Percentiles rank a stretch among this genome's conserved stretches.
phyloP scores from a whole-genome alignment of 2,329 filamentous ascomycete species.

The Dactylonectria estremocensis region DNA sequence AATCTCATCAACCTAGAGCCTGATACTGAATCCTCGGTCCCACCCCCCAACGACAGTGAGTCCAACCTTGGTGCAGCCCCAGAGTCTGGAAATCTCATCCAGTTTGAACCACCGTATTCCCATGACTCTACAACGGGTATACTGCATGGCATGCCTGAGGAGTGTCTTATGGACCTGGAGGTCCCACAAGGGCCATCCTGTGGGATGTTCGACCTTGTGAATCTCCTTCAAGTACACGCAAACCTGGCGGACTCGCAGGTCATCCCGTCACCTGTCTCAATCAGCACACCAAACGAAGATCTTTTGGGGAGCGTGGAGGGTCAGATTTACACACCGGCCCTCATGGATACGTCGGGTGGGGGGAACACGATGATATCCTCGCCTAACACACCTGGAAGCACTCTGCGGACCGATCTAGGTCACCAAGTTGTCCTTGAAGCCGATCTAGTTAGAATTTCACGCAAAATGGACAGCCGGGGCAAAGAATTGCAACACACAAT shows the following conservation, averaged over 20 bases:
- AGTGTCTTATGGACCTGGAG: conserved; percentile 25
- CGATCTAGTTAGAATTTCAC: conserved; percentile 30
- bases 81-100: not conserved
- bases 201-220: conserved; percentile 19
- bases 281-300: not conserved
- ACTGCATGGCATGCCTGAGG: not conserved
- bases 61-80: not conserved
- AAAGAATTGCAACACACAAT: conserved; percentile 41
- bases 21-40: not conserved
- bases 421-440: not conserved
- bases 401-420: no score
- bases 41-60: not conserved
- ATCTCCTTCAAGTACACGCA: not conserved
- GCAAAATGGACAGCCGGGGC: conserved; percentile 18
- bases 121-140: not conserved
- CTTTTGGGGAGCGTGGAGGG: conserved; percentile 38
- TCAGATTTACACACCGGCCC: conserved; percentile 25
- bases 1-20: not conserved
- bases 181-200: conserved; percentile 12
- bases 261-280: not conserved
- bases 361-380: no score
- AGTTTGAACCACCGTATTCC: not conserved
- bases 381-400: not conserved
- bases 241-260: not conserved
- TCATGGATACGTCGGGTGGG: conserved; percentile 33